Conservation (phyloP, 345 rosid genomes). For the Salix dunnii region DNA sequence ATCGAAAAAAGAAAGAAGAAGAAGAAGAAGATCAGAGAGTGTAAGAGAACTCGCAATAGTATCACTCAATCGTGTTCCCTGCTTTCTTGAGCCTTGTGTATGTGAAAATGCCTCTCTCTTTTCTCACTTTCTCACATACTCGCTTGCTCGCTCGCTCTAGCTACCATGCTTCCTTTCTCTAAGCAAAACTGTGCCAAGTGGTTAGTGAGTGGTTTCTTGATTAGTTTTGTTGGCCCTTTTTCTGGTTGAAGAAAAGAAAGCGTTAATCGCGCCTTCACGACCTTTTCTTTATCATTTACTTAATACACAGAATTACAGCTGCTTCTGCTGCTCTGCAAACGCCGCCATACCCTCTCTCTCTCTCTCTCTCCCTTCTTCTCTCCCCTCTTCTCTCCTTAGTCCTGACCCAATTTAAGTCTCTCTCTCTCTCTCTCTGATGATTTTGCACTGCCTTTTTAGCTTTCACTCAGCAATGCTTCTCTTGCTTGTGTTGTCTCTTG, state of each 20-base stretch:
- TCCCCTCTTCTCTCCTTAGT: no score
- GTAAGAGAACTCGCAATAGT: not conserved
- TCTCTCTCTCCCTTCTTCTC: conserved; percentile 39
- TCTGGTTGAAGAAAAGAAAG: not conserved
- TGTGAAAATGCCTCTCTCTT: not conserved
- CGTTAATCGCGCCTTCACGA: not conserved
- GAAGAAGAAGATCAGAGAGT: not conserved
- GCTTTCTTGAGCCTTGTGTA: not conserved
- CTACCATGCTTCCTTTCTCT: no score
- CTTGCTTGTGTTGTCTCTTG: not conserved
- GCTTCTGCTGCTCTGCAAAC: conserved; percentile 47
- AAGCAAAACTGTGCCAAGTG: not conserved
- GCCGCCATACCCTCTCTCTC: conserved; percentile 60
- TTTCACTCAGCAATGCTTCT: conserved; percentile 27
- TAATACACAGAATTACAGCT: conserved; percentile 35
- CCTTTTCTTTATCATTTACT: conserved; percentile 20
- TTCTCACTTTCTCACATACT: no score
- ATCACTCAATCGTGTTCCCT: not conserved
- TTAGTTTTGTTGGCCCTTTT: not conserved
- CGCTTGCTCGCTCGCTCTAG: no score
- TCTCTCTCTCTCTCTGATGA: conserved; percentile 32
- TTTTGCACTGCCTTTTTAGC: conserved; percentile 16
- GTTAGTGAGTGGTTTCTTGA: not conserved
- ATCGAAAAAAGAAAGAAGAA: no score
- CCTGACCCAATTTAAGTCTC: conserved; percentile 39